Evolutionary conservation across 1,284 basidiomycete genomes (phyloP).

Genomic region (Coriolopsis trogii): DNA sequence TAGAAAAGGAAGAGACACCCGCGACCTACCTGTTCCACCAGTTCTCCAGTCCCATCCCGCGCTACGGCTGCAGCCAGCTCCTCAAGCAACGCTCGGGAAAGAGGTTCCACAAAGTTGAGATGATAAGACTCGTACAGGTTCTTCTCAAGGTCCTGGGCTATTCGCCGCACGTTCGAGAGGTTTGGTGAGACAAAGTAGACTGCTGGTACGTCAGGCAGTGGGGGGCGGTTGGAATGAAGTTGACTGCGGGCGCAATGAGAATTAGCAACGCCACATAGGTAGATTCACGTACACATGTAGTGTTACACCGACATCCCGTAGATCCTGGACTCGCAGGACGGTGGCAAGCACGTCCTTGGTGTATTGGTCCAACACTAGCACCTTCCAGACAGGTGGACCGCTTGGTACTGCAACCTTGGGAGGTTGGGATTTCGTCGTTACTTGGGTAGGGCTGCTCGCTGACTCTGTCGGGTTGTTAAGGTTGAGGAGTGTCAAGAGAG

Average conservation of each 20-base stretch:
- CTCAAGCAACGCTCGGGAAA: conserved; percentile 88
- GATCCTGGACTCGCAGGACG: conserved; percentile 92
- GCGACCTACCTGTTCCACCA: conserved; percentile 71
- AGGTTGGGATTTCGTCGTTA: conserved; percentile 40
- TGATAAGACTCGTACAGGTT: conserved; percentile 92
- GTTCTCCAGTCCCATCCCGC: conserved; percentile 81
- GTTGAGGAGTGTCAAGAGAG: conserved; percentile 59
- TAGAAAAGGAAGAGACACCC: neutral
- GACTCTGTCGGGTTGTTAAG: conserved; percentile 40
- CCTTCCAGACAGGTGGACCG: conserved; percentile 94
- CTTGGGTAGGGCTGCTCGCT: conserved; percentile 29
- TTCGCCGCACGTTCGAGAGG: conserved; percentile 82
- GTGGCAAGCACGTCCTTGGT: conserved; percentile 98
- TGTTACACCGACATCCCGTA: conserved; percentile 96
- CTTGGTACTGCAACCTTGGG: conserved; percentile 52
- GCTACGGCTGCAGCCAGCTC: conserved; percentile 92
- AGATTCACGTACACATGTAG: conserved; percentile 81
- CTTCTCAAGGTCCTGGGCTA: conserved; percentile 88
- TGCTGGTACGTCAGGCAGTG: conserved; percentile 94
- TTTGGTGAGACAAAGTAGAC: conserved; percentile 97
- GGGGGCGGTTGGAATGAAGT: conserved; percentile 87
- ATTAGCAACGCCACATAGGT: neutral
- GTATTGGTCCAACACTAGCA: conserved; percentile 92
- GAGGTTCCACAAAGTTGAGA: conserved; percentile 93
- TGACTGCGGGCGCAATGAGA: conserved; percentile 57